Conservation (phyloP, 2,329 filamentous ascomycete species). For the Coleophoma cylindrospora region DNA sequence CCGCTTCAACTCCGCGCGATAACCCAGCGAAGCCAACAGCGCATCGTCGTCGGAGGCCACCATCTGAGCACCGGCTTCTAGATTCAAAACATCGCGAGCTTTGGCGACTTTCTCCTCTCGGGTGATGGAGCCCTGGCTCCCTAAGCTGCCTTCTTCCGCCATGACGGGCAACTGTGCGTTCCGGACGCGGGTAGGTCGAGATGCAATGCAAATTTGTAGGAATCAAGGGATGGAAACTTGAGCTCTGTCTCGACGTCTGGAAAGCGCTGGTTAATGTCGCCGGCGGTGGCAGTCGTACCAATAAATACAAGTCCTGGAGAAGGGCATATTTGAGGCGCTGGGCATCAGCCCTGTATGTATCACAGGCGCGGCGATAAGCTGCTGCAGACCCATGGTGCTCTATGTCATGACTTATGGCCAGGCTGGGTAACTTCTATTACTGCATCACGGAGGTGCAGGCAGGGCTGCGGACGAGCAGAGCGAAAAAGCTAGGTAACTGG, state of each 20-base stretch:
- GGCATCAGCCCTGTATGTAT: not conserved
- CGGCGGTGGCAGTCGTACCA: too few species aligned
- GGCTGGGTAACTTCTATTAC: constrained; percentile 1
- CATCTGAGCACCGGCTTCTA: constrained; percentile 7
- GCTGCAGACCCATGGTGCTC: not conserved
- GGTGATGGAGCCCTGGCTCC: constrained; percentile 4
- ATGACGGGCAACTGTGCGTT: not conserved
- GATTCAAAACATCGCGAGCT: constrained; percentile 5
- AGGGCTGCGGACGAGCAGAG: too few species aligned
- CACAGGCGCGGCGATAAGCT: not conserved
- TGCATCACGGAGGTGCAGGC: too few species aligned
- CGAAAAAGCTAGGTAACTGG: not conserved
- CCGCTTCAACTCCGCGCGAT: constrained; percentile 24
- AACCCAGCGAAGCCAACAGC: constrained; percentile 22
- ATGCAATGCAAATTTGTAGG: not conserved
- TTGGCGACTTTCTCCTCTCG: constrained; percentile 6
- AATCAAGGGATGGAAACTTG: not conserved
- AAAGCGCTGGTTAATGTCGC: too few species aligned
- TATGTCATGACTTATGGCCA: not conserved
- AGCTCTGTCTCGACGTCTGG: too few species aligned
- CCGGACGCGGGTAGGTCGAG: not conserved
- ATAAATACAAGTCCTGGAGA: too few species aligned
- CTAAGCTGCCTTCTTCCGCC: constrained; percentile 5
- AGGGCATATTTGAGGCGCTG: not conserved
- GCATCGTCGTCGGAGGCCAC: constrained; percentile 18